phyloP scores from a whole-genome alignment of 805 yeast genomes.

The Starmerella ratchasimensis region DNA sequence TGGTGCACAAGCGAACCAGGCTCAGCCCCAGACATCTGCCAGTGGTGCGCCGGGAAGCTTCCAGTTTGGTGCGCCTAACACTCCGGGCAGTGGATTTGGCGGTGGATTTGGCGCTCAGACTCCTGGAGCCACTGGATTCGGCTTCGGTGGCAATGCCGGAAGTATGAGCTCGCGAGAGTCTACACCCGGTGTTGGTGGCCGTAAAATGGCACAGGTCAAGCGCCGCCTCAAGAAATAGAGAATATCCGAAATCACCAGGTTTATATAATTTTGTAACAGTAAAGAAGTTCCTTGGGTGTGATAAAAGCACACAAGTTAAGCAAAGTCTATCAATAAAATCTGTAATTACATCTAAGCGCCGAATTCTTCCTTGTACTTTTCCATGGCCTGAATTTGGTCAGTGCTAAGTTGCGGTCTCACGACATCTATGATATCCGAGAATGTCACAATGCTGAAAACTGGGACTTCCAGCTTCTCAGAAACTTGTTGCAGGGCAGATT shows the following conservation, averaged over 20 bases:
- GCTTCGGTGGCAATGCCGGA: not conserved
- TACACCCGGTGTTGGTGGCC: conserved; percentile 11
- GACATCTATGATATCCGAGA: conserved; percentile 58
- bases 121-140: not conserved
- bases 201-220: conserved; percentile 16
- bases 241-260: not conserved
- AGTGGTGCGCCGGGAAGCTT: no score
- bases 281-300: not conserved
- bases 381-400: conserved; percentile 22
- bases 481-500: conserved; percentile 74
- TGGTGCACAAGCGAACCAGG: no score
- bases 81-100: not conserved
- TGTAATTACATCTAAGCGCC: conserved; percentile 15
- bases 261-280: not conserved
- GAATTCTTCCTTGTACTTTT: conserved; percentile 23
- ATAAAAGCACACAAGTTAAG: not conserved
- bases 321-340: not conserved
- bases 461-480: conserved; percentile 63
- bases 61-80: not conserved
- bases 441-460: conserved; percentile 63
- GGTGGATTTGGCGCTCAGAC: not conserved
- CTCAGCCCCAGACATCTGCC: no score
- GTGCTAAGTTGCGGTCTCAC: conserved; percentile 28
- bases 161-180: conserved; percentile 10
- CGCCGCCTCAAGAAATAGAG: conserved; percentile 4